Base-by-base conservation (phyloP, 2,329 filamentous ascomycete genomes). In the Diaporthe destruens region DNA sequence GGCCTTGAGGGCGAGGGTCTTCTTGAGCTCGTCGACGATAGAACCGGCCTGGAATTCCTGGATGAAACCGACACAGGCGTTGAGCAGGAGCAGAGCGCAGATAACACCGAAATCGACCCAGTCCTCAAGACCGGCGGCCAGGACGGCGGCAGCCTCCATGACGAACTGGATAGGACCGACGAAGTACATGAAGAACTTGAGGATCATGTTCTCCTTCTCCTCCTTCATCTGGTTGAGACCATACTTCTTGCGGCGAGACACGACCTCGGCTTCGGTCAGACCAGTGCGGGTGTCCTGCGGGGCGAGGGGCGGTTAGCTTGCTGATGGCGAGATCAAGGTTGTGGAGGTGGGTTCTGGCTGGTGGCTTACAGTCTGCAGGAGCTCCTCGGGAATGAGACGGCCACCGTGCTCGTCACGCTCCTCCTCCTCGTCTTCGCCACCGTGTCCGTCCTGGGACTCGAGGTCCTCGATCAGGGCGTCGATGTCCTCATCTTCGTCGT, bases 71-170 rank as follows among this genome's bases (percentile, higher is more conserved):
- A 97, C 94, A 76, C 84, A 85, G 54, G 94, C 94, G 85, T 97
- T 97, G 76, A 97, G 92, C 76, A 97, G 82, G 12, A 97, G 88
- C 66, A 97, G 87, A 80, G 86, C 94, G 82, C 92, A 94, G 77
- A 97, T 97, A 80, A 97, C 94, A 87, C 94, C 94, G 80, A 97
- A 96, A 86, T 97, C 94, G 76, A 97, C 93, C 94, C 94, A 97
- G 79, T 96, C 93, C 83, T 93, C 84, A 54, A 97, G 90, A 90
- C 93, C 93, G 75, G 92, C 93, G 80, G 94, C 94, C 78, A 78
- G 77, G 69, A 80, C 78, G 71, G 78, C 78, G 68, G 78, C 78
- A 73, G 82, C 82, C 82, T 84, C 93, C 94, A 97, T 97, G 81
- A 97, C 94, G 83, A 96, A 96, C 82, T 97, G 94, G 77, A 97